phyloP scores from a whole-genome alignment of 805 yeast species.

The Saccharomyces paradoxus region DNA sequence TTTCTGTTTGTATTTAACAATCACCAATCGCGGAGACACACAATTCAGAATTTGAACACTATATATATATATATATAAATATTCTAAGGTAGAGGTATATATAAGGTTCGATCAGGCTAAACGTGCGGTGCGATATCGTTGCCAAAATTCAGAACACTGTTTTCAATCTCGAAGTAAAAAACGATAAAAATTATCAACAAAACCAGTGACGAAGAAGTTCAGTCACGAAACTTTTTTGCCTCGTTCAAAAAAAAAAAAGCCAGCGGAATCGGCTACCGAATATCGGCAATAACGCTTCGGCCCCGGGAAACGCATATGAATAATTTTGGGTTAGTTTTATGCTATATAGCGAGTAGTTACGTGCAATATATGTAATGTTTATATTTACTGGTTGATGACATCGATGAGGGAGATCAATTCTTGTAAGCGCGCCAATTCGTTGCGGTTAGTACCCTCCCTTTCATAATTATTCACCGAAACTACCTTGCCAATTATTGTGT shows the following conservation, averaged over 20 bases:
- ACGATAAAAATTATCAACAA: slow-evolving; percentile 3
- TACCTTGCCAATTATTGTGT: not conserved
- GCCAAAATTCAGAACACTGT: not conserved
- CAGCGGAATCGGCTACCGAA: not conserved
- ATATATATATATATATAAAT: not conserved
- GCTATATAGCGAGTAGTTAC: not conserved
- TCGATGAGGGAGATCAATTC: not conserved
- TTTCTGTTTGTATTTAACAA: not conserved
- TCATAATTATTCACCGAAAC: not conserved
- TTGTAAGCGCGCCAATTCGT: not conserved
- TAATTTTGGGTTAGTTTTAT: not conserved
- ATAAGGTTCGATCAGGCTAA: not conserved
- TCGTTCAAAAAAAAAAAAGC: not conserved
- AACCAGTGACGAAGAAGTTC: not conserved
- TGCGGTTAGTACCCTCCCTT: not conserved
- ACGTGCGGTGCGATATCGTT: not conserved
- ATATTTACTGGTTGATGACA: not conserved
- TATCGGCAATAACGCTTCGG: not conserved
- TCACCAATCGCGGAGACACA: not conserved
- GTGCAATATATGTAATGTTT: not conserved
- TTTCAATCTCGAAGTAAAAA: not conserved
- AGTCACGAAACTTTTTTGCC: not conserved
- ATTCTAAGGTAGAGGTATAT: not conserved
- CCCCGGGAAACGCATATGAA: not conserved
- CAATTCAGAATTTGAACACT: not conserved